Evolutionary conservation across 805 yeast species (phyloP).

Genomic region (Blastobotrys robertii): DNA sequence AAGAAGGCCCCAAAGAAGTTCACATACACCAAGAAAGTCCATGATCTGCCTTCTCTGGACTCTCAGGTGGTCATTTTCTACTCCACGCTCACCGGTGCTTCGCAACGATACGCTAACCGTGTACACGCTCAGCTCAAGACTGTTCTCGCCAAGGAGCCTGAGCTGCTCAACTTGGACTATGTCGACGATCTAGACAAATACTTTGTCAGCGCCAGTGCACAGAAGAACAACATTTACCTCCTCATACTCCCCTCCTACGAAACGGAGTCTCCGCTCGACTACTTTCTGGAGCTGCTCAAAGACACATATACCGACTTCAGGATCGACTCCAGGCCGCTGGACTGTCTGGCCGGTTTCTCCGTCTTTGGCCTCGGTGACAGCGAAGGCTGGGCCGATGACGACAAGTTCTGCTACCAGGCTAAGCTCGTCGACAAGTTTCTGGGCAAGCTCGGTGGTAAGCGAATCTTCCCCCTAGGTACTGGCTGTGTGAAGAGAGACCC

Average conservation of each 20-base stretch:
- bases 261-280: constrained; percentile 86
- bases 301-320: constrained; percentile 82
- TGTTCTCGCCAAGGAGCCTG: constrained; percentile 34
- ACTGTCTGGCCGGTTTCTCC: constrained; percentile 62
- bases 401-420: constrained; percentile 82
- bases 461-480: constrained; percentile 75
- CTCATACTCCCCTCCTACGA: constrained; percentile 84
- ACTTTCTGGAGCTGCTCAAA: constrained; percentile 64
- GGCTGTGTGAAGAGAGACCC: constrained; percentile 59
- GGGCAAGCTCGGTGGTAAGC: constrained; percentile 75
- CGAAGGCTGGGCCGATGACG: constrained; percentile 63
- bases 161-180: constrained; percentile 63
- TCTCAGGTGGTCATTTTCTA: constrained; percentile 63
- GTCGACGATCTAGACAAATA: constrained; percentile 76
- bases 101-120: constrained; percentile 55
- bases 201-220: constrained; percentile 46
- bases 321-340: constrained; percentile 71
- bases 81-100: constrained; percentile 78
- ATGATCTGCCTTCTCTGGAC: constrained; percentile 24
- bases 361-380: constrained; percentile 84
- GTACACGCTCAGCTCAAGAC: constrained; percentile 31
- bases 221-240: constrained; percentile 42
- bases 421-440: constrained; percentile 60
- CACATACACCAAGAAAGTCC: constrained; percentile 1
- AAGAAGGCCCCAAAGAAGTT: constrained; percentile 13